A percentile compares a stretch with the other conserved stretches of the same genome.
Conservation (phyloP, 108 stramenopile genomes). For the Chaetoceros tenuissimus region DNA sequence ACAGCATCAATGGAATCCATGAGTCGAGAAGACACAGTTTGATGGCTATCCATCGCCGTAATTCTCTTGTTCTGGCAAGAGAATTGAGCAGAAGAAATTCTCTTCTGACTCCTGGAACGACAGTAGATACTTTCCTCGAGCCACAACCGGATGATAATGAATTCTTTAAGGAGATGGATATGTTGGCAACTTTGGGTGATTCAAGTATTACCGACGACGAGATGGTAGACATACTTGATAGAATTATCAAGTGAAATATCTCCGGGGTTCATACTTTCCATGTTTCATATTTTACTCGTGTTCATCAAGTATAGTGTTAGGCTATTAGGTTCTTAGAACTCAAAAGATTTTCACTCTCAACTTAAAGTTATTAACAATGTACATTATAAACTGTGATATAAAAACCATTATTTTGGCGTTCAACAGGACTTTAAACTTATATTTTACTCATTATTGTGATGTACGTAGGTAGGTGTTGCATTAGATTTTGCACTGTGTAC, state of each 20-base stretch:
- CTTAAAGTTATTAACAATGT: too few species aligned
- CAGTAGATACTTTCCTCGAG: neutral
- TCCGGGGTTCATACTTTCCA: neutral
- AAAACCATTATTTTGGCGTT: too few species aligned
- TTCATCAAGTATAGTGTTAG: too few species aligned
- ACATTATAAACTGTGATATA: too few species aligned
- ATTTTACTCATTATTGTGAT: too few species aligned
- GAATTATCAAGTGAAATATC: neutral
- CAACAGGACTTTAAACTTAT: too few species aligned
- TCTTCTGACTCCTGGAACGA: too few species aligned
- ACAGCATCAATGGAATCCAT: neutral
- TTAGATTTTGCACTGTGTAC: too few species aligned
- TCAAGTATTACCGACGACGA: neutral
- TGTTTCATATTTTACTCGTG: neutral
- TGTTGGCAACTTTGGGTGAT: neutral
- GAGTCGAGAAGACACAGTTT: neutral
- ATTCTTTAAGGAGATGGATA: neutral
- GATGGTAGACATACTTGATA: neutral
- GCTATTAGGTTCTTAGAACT: too few species aligned
- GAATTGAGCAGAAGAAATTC: too few species aligned
- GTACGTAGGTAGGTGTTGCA: too few species aligned
- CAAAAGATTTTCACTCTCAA: too few species aligned
- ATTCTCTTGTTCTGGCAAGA: neutral
- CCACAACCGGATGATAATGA: neutral
- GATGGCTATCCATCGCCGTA: neutral